phyloP scores from a whole-genome alignment of 2,329 filamentous ascomycete genomes.

The Emergomyces pasteurianus region DNA sequence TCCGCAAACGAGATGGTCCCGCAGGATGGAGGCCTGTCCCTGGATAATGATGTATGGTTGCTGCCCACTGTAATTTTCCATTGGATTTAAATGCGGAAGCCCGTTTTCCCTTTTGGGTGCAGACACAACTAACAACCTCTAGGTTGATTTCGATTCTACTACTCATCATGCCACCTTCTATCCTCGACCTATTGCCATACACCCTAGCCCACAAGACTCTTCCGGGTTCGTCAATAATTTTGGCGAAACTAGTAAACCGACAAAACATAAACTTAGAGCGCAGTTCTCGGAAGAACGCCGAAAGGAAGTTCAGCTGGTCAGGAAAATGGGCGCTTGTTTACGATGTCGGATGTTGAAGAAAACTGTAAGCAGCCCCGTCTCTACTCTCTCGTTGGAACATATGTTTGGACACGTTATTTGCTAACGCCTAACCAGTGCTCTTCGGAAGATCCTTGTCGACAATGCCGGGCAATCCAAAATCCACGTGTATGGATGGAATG shows the following conservation, averaged over 20 bases:
- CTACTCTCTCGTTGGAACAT: not conserved
- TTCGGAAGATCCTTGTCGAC: constrained; percentile 47
- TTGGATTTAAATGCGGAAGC: not conserved
- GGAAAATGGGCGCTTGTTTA: constrained; percentile 50
- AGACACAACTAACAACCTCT: constrained; percentile 15
- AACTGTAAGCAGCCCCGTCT: constrained; percentile 25
- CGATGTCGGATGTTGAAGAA: constrained; percentile 55
- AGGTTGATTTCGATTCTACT: constrained; percentile 27
- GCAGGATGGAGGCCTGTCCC: constrained; percentile 19
- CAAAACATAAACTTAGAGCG: constrained; percentile 40
- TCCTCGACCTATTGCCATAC: constrained; percentile 33
- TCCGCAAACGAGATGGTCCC: constrained; percentile 36
- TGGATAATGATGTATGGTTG: constrained; percentile 23
- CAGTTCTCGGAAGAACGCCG: constrained; percentile 46
- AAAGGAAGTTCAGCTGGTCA: constrained; percentile 47
- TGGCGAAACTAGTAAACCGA: constrained; percentile 26
- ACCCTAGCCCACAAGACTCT: constrained; percentile 24
- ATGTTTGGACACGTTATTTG: not conserved
- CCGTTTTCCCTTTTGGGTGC: not conserved
- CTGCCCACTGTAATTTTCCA: constrained; percentile 11
- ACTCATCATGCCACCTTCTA: constrained; percentile 29
- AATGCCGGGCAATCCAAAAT: constrained; percentile 47
- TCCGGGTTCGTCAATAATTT: constrained; percentile 32
- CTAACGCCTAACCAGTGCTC: constrained; percentile 34
- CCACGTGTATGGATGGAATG: constrained; percentile 50